Evolutionary conservation across 2,329 filamentous ascomycete species (phyloP).

Genomic region (Lachnellula arida): DNA sequence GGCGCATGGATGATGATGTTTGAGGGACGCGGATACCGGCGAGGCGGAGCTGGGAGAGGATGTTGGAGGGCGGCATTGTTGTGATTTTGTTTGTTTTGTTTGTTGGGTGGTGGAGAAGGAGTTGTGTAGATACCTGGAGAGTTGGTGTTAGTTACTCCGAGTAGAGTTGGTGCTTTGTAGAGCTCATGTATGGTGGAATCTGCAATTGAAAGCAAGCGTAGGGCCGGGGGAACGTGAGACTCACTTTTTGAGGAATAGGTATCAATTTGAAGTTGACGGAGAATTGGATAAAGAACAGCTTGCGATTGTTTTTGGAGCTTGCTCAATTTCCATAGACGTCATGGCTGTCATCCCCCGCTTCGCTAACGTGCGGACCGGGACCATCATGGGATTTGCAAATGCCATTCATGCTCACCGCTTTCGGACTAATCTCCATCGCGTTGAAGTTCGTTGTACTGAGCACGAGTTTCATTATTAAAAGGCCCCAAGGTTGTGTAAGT

Average conservation of each 20-base stretch:
- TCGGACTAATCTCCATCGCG: background rate
- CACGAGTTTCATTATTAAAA: background rate
- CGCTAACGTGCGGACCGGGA: background rate
- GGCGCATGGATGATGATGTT: background rate
- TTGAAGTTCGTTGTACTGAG: background rate
- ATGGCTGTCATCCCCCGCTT: background rate
- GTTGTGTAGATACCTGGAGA: too few relatives aligned
- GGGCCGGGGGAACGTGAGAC: too few relatives aligned
- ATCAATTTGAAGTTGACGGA: too few relatives aligned
- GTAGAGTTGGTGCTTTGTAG: background rate
- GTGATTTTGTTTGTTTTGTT: background rate
- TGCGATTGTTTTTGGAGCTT: background rate
- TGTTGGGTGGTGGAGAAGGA: background rate
- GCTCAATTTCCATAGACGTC: background rate
- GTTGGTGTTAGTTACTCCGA: background rate
- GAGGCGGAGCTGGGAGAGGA: background rate
- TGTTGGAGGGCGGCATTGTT: background rate
- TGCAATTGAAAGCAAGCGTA: too few relatives aligned
- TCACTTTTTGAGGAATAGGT: too few relatives aligned
- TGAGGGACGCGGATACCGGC: background rate
- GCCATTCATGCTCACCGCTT: background rate
- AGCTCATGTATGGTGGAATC: too few relatives aligned
- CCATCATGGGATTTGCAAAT: background rate
- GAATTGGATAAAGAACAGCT: background rate
- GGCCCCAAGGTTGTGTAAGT: too few relatives aligned